Evolutionary conservation across 805 yeast species (phyloP).

Genomic region (Barnettozyma vustinii): DNA sequence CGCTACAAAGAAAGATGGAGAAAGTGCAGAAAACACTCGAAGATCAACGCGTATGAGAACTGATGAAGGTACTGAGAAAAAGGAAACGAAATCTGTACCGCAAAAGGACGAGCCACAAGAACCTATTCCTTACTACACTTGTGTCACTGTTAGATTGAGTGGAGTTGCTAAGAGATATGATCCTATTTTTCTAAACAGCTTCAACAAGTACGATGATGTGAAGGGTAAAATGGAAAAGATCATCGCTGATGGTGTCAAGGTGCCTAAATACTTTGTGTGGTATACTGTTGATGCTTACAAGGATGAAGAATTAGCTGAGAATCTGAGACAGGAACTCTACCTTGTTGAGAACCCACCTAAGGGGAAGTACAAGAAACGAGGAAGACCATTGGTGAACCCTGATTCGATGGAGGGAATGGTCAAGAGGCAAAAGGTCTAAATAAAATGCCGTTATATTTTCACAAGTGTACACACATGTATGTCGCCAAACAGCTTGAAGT

Average conservation of each 20-base stretch:
- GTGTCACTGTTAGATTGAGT: constrained; percentile 60
- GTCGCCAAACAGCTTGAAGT: neutral
- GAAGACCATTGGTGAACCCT: constrained; percentile 3
- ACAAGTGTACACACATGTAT: neutral
- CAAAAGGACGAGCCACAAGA: constrained; percentile 24
- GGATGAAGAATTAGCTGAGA: constrained; percentile 63
- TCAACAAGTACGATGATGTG: constrained; percentile 51
- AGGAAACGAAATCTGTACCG: neutral
- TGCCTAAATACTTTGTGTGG: constrained; percentile 68
- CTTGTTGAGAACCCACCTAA: constrained; percentile 44
- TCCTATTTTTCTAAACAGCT: constrained; percentile 62
- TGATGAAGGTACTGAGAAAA: neutral
- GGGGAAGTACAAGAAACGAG: constrained; percentile 29
- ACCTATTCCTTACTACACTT: constrained; percentile 40
- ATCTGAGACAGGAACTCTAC: constrained; percentile 50
- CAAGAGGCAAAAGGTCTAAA: constrained; percentile 1
- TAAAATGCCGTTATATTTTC: neutral
- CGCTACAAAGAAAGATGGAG: constrained; percentile 24
- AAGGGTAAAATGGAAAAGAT: constrained; percentile 56
- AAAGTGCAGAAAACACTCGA: constrained; percentile 34
- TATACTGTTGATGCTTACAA: constrained; percentile 73
- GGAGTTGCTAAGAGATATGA: constrained; percentile 63
- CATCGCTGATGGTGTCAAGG: constrained; percentile 52
- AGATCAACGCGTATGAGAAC: constrained; percentile 4
- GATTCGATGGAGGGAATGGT: constrained; percentile 1